These are phyloP conservation scores for Phialophora tarda DNA, from an alignment of 2,329 filamentous ascomycete genomes.

Conservation along the genomic window DNA sequence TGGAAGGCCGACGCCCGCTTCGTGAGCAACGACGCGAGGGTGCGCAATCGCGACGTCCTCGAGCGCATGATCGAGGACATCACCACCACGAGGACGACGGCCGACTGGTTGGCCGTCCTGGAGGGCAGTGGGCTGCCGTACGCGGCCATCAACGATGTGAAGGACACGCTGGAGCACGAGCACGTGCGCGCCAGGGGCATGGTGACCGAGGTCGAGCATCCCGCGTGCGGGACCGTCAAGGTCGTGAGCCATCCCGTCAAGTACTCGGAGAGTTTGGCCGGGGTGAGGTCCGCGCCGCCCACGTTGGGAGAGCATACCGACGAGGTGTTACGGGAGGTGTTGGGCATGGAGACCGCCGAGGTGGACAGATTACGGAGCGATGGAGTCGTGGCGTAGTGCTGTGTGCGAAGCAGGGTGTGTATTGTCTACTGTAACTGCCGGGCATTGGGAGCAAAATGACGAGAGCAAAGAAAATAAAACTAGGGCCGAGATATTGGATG, in stretches of 20 bases:
- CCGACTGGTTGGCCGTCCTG: slow-evolving; percentile 84
- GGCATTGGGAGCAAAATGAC: neutral
- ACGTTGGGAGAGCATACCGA: slow-evolving; percentile 86
- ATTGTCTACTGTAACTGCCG: neutral
- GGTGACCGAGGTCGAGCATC: slow-evolving; percentile 87
- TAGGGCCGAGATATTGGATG: neutral
- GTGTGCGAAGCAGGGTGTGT: neutral
- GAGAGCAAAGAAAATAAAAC: neutral
- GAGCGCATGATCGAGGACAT: slow-evolving; percentile 79
- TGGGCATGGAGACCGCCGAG: slow-evolving; percentile 64
- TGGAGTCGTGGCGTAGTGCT: slow-evolving; percentile 65
- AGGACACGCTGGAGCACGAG: slow-evolving; percentile 78
- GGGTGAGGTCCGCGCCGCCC: slow-evolving; percentile 78
- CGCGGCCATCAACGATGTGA: slow-evolving; percentile 91
- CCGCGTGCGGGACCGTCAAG: slow-evolving; percentile 80
- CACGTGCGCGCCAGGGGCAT: slow-evolving; percentile 83
- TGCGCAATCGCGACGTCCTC: slow-evolving; percentile 73
- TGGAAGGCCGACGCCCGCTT: slow-evolving; percentile 64
- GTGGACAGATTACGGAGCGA: slow-evolving; percentile 68
- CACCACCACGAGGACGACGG: slow-evolving; percentile 77
- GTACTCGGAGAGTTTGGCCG: slow-evolving; percentile 80
- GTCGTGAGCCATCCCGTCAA: slow-evolving; percentile 95
- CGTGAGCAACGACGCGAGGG: slow-evolving; percentile 63
- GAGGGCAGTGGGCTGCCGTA: slow-evolving; percentile 95
- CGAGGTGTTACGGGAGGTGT: slow-evolving; percentile 69